Percentiles rank a stretch among this genome's conserved stretches.
Evolutionary conservation across 2,329 filamentous ascomycete species (phyloP).

Genomic region (Phyllosticta citriasiana): DNA sequence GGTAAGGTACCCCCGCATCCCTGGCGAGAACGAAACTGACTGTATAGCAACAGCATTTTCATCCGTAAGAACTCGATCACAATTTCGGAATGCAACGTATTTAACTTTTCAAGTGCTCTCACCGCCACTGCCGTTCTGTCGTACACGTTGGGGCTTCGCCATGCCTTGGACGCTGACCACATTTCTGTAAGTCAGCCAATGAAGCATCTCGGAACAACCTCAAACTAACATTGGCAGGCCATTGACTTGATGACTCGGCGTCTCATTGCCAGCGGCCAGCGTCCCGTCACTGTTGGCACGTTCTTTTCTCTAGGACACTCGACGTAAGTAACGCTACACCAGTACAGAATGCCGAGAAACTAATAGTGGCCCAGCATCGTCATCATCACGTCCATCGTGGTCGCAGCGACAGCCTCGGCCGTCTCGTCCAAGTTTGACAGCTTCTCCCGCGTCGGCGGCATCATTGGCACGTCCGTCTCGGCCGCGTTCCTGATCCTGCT

Average conservation of each 20-base stretch:
- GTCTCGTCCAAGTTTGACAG: conserved; percentile 70
- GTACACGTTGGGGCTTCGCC: conserved; percentile 80
- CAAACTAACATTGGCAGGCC: conserved; percentile 37
- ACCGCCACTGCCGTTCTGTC: conserved; percentile 74
- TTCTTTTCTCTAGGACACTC: conserved; percentile 93
- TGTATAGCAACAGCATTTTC: conserved; percentile 19
- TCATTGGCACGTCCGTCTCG: conserved; percentile 81
- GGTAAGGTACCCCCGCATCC: conserved; percentile 26
- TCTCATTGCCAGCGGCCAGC: conserved; percentile 73
- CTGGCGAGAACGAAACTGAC: not conserved
- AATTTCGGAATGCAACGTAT: not conserved
- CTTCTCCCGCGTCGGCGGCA: conserved; percentile 72
- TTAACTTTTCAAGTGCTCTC: conserved; percentile 40
- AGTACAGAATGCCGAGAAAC: not conserved
- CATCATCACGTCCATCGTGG: conserved; percentile 78
- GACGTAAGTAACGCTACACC: conserved; percentile 40
- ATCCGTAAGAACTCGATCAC: conserved; percentile 15
- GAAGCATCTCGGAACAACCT: not conserved
- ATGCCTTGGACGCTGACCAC: conserved; percentile 97
- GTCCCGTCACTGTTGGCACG: conserved; percentile 83
- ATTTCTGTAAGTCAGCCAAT: conserved; percentile 42
- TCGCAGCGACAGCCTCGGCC: conserved; percentile 81
- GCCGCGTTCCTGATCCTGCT: conserved; percentile 74
- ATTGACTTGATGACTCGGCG: conserved; percentile 93
- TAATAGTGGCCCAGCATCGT: conserved; percentile 50